Base-by-base conservation (phyloP, 1,284 basidiomycete species). In the Heterobasidion irregulare region DNA sequence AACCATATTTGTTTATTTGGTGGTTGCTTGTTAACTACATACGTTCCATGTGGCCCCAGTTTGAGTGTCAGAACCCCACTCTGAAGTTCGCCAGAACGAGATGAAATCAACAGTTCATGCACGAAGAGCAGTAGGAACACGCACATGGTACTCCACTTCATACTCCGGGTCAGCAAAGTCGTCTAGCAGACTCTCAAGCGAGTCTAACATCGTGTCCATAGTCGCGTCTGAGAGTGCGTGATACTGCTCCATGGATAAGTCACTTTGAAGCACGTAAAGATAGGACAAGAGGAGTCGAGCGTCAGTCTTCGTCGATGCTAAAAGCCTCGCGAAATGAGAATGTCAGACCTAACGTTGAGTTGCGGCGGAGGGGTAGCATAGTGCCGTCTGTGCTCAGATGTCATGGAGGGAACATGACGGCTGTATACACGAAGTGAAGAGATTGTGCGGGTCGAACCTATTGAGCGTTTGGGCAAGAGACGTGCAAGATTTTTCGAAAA, bases 1-100 rank as follows among this genome's bases (percentile, higher is more conserved):
- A 99, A 77, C 96, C 96, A 99, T 66, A 99, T 98, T 70, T 99
- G 97, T 71, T 94, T 94, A 68, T 98, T 98, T 6, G 97, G 96
- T 8, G 96, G 96, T 71, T 99, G 96, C 77, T 99, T 99, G 75
- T 99, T 99, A 74, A 99, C 91, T 45, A 98, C 96, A 73, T 98
- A 99, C n/a, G 92, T 98, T 16, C 95, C 95, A 59, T 89, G 76
- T 8, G 80, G 75, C 38, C 90, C 94, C 16, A 98, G 76, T 50
- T 79, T 77, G 52, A 98, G 80, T 2, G 93, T 99, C 57, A 99
- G 73, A 35, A 99, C 96, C 26, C 96, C 96, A 62, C 85, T 83
- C 89, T 92, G 66, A 49, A 50, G 12, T n/a, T 48, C 18, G 38
- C 56, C 50, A 53, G 53, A 45, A 47, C 53, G 56, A 41, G 50